phyloP scores from a whole-genome alignment of 2,329 filamentous ascomycete genomes.

The Knufia fluminis region DNA sequence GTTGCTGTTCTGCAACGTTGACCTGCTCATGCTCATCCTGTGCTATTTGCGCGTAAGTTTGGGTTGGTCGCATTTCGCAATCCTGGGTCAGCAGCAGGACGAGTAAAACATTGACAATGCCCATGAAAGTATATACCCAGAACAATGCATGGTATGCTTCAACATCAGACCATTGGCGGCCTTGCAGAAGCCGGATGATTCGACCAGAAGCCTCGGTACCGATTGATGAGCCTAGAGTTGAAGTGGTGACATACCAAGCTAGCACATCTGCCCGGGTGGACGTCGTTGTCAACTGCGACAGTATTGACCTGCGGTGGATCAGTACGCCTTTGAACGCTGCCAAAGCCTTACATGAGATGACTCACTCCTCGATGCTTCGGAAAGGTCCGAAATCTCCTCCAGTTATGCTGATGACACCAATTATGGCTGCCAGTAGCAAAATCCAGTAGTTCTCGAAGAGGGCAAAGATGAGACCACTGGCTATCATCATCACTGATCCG shows the following conservation, averaged over 20 bases:
- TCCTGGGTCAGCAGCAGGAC: conserved; percentile 40
- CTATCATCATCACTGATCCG: conserved; percentile 48
- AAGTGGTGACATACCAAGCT: conserved; percentile 39
- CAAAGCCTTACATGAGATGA: neutral
- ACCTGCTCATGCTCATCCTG: conserved; percentile 18
- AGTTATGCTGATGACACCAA: conserved; percentile 54
- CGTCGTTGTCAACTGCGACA: conserved; percentile 26
- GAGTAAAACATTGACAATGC: conserved; percentile 41
- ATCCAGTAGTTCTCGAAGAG: conserved; percentile 47
- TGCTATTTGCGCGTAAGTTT: conserved; percentile 17
- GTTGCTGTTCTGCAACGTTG: neutral
- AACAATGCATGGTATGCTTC: conserved; percentile 51
- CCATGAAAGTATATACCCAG: conserved; percentile 50
- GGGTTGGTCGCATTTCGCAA: conserved; percentile 40
- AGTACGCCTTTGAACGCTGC: too few relatives aligned
- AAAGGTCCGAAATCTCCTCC: conserved; percentile 58
- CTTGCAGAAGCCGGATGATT: conserved; percentile 40
- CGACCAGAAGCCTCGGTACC: conserved; percentile 47
- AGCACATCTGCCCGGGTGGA: conserved; percentile 21
- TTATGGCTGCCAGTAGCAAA: conserved; percentile 47
- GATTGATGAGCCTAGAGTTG: conserved; percentile 46
- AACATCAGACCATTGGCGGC: conserved; percentile 39
- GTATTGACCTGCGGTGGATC: conserved; percentile 33
- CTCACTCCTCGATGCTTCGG: conserved; percentile 50
- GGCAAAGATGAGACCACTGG: conserved; percentile 49